Evolutionary conservation across 2,329 filamentous ascomycete species (phyloP).

Genomic region (Rhytidhysteron rufulum): DNA sequence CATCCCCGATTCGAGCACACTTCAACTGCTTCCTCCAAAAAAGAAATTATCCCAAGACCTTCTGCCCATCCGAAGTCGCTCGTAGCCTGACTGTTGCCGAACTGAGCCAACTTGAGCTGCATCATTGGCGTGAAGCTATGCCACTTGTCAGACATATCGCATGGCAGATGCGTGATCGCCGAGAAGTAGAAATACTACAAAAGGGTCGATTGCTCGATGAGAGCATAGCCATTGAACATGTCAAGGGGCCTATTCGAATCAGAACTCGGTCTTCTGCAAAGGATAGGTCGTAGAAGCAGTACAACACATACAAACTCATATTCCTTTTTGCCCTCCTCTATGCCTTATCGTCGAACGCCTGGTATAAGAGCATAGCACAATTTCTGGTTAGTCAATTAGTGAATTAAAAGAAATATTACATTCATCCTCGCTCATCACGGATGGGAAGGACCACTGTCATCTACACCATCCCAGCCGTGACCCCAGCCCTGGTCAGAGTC

Average conservation of each 20-base stretch:
- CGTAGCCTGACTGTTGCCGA: conserved; percentile 35
- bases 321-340: no score
- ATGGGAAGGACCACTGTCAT: conserved; percentile 31
- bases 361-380: conserved; percentile 2
- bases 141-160: conserved; percentile 38
- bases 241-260: conserved; percentile 48
- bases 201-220: conserved; percentile 39
- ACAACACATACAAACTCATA: no score
- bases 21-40: conserved; percentile 17
- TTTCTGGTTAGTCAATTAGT: conserved; percentile 2
- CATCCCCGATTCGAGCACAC: conserved; percentile 5
- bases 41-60: conserved; percentile 39
- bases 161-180: conserved; percentile 39
- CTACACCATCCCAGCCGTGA: conserved; percentile 35
- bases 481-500: conserved; percentile 33
- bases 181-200: conserved; percentile 48
- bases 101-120: conserved; percentile 22
- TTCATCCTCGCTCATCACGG: conserved; percentile 11
- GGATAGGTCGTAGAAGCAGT: no score
- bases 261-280: conserved; percentile 20
- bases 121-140: conserved; percentile 48
- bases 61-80: conserved; percentile 46
- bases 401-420: conserved; percentile 4
- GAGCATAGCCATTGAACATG: conserved; percentile 30
- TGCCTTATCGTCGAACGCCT: not conserved